These are phyloP conservation scores for Orbilia quercus DNA, from an alignment of 2,329 filamentous ascomycete genomes.

Conservation along the genomic window DNA sequence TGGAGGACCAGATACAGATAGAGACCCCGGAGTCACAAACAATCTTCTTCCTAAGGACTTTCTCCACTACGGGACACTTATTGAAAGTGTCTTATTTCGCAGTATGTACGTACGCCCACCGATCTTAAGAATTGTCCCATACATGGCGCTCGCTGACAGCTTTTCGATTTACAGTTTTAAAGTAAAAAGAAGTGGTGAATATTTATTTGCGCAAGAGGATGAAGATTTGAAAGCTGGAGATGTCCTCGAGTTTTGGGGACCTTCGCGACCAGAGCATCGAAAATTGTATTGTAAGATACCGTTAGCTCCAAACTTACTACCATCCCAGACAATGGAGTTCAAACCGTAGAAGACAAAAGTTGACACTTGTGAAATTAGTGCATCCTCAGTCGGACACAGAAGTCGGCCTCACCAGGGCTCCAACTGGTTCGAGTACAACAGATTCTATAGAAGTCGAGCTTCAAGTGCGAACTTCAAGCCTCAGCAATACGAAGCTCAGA, in stretches of 20 bases:
- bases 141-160: too few species aligned
- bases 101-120: slow-evolving; percentile 33
- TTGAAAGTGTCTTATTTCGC: not conserved
- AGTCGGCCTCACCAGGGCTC: not conserved
- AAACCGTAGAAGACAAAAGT: too few species aligned
- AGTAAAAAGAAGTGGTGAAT: slow-evolving; percentile 11
- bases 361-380: too few species aligned
- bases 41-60: not conserved
- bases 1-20: slow-evolving; percentile 29
- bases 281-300: slow-evolving; percentile 18
- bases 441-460: slow-evolving; percentile 21
- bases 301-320: too few species aligned
- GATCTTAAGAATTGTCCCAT: too few species aligned
- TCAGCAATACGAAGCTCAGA: slow-evolving; percentile 21
- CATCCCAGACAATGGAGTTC: too few species aligned
- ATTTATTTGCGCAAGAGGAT: slow-evolving; percentile 1
- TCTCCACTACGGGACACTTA: slow-evolving; percentile 6
- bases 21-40: slow-evolving; percentile 35
- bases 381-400: not conserved
- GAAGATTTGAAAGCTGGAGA: slow-evolving; percentile 24
- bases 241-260: slow-evolving; percentile 43
- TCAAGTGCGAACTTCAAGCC: slow-evolving; percentile 6
- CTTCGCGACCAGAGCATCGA: slow-evolving; percentile 2
- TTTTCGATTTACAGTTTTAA: slow-evolving; percentile 25
- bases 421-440: not conserved